Evolutionary conservation across 768 basidiomycete genomes (phyloP).

Genomic region (Dacryopinax primogenitus): DNA sequence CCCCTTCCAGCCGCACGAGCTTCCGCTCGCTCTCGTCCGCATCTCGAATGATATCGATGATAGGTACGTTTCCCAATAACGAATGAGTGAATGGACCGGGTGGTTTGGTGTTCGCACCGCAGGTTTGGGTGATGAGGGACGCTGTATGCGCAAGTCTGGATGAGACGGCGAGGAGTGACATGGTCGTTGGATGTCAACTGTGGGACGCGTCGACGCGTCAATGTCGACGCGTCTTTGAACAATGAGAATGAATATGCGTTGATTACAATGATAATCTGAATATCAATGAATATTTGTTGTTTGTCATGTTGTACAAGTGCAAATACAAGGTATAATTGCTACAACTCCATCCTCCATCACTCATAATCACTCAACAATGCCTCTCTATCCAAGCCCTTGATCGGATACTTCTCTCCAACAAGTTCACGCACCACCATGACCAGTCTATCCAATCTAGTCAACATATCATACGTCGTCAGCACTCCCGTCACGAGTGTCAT

Average conservation of each 20-base stretch:
- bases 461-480: neutral
- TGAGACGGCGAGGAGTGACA: neutral
- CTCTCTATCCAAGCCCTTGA: neutral
- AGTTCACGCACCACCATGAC: neutral
- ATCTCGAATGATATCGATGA: constrained; percentile 1
- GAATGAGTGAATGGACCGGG: neutral
- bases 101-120: neutral
- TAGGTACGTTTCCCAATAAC: neutral
- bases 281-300: neutral
- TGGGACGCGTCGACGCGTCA: constrained; percentile 9
- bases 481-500: constrained; percentile 1
- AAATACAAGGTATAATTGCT: neutral
- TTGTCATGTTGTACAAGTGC: neutral
- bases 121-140: neutral
- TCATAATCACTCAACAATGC: neutral
- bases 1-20: neutral
- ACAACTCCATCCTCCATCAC: neutral
- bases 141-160: neutral
- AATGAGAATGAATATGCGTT: no score
- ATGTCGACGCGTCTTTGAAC: constrained; percentile 1
- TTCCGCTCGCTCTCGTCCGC: constrained; percentile 4
- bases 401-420: neutral
- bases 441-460: neutral
- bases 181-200: neutral
- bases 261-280: neutral